Conservation (phyloP, 2,329 filamentous ascomycete species). For the Pseudonectria buxi region DNA sequence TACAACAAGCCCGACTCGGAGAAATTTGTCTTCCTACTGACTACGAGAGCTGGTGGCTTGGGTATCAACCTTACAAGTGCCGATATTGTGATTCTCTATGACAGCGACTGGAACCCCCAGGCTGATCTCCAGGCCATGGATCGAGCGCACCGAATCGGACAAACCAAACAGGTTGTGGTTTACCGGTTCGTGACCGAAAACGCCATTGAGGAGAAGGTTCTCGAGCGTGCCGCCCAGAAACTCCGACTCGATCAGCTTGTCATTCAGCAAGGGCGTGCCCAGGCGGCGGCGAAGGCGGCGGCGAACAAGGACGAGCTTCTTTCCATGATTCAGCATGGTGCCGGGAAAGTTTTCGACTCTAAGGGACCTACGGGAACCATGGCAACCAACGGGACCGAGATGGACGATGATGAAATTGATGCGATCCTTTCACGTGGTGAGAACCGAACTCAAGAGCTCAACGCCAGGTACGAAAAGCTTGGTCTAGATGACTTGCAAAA, state of each 20-base stretch:
- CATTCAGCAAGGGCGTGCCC: constrained; percentile 93
- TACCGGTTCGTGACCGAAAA: constrained; percentile 97
- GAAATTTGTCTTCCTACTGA: constrained; percentile 93
- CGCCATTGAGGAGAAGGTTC: constrained; percentile 95
- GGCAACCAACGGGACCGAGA: constrained; percentile 51
- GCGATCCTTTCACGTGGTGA: constrained; percentile 80
- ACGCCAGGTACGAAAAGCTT: constrained; percentile 91
- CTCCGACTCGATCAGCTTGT: constrained; percentile 92
- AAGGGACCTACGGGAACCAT: constrained; percentile 59
- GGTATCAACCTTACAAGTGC: constrained; percentile 95
- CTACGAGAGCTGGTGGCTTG: constrained; percentile 88
- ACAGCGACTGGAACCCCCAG: constrained; percentile 98
- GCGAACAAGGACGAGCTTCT: constrained; percentile 94
- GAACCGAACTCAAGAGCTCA: constrained; percentile 80
- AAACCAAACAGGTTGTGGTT: constrained; percentile 95
- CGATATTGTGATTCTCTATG: constrained; percentile 93
- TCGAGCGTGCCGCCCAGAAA: constrained; percentile 95
- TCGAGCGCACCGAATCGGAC: constrained; percentile 93
- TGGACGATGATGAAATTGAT: constrained; percentile 89
- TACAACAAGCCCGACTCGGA: constrained; percentile 96
- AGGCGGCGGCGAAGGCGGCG: constrained; percentile 82
- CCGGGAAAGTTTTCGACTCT: constrained; percentile 83
- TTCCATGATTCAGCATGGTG: constrained; percentile 97
- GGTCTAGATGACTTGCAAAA: constrained; percentile 96
- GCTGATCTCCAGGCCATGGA: constrained; percentile 99